Evolutionary conservation across 768 basidiomycete species (phyloP).

Genomic region (Hygrophorus russula): DNA sequence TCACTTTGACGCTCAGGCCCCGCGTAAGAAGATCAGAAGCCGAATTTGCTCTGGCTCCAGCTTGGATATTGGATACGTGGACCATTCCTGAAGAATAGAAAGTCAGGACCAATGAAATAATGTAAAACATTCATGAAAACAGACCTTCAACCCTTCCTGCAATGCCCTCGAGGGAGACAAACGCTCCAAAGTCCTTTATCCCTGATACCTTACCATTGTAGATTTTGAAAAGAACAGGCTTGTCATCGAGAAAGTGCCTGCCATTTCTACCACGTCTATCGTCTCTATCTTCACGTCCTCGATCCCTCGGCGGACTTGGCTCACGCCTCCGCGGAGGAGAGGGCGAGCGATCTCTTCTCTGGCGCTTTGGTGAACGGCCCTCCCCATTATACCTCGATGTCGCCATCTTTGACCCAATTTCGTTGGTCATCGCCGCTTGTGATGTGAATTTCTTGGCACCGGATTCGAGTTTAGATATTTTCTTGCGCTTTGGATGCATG

Average conservation of each 20-base stretch:
- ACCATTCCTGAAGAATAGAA: conserved; percentile 66
- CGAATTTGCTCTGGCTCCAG: conserved; percentile 75
- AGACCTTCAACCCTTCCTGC: conserved; percentile 80
- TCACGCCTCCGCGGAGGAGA: conserved; percentile 53
- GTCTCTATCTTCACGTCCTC: conserved; percentile 22
- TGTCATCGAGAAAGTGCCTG: conserved; percentile 50
- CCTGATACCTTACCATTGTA: conserved; percentile 81
- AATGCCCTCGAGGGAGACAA: conserved; percentile 83
- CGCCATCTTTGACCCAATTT: conserved; percentile 17
- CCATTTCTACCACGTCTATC: conserved; percentile 24
- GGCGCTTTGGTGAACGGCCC: conserved; percentile 47
- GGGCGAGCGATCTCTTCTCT: conserved; percentile 41
- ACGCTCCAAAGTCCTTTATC: conserved; percentile 93
- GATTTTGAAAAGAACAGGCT: conserved; percentile 87
- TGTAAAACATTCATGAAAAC: conserved; percentile 13
- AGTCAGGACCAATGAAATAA: neutral
- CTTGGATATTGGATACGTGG: conserved; percentile 88
- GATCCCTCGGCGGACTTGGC: conserved; percentile 11
- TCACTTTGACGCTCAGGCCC: conserved; percentile 84
- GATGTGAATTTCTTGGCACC: conserved; percentile 20
- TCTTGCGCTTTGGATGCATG: conserved; percentile 95
- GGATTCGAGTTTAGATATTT: conserved; percentile 32
- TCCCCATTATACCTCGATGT: conserved; percentile 35
- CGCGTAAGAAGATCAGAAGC: conserved; percentile 79
- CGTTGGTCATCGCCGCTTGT: too few species aligned